Base-by-base conservation (phyloP, 2,329 filamentous ascomycete species). In the Fusarium burgessii region DNA sequence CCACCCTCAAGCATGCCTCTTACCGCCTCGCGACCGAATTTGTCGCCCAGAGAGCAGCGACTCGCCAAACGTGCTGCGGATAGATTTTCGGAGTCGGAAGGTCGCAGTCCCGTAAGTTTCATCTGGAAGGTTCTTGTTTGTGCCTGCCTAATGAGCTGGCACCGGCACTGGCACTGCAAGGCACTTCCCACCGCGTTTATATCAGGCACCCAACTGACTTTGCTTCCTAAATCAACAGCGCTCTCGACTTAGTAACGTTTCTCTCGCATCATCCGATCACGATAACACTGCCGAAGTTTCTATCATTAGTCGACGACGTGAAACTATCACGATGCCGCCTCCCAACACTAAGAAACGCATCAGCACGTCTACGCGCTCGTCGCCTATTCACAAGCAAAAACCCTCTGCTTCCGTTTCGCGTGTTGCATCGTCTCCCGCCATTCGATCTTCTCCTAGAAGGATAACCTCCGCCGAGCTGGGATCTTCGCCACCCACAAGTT, bases 101-200 rank as follows among this genome's bases (percentile, higher is more conserved):
- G 33, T n/a, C 62, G 56, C 47, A 71, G 63, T 51, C 59, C 67
- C 49, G 74, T 76, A 71, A 27, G 72, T 71, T 33, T 17, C 45
- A 43, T 20, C 43, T 20, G 25, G 12, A 50, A 25, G 47, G 33
- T 49, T 17, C 23, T 15, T n/a, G 20, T 25, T 27, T 45, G 23
- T 50, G 32, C 25, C 27, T 12, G 29, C 29, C 29, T 41, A 15
- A 41, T 58, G 50, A 20, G 32, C n/a, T 29, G 27, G 20, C 27
- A 47, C 29, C 27, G n/a, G 50, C 18, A 25, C n/a, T 29, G 27
- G 23, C 23, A 23, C 23, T 23, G 23, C 23, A 23, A 23, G 27
- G 20, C 27, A 47, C 29, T 27, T 35, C 40, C 45, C 32, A 17
- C 23, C 17, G 25, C 17, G 40, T 27, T 15, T 36, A 10, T 35